Base-by-base conservation (phyloP, 768 basidiomycete species). In the Lactifluus hygrophoroides region DNA sequence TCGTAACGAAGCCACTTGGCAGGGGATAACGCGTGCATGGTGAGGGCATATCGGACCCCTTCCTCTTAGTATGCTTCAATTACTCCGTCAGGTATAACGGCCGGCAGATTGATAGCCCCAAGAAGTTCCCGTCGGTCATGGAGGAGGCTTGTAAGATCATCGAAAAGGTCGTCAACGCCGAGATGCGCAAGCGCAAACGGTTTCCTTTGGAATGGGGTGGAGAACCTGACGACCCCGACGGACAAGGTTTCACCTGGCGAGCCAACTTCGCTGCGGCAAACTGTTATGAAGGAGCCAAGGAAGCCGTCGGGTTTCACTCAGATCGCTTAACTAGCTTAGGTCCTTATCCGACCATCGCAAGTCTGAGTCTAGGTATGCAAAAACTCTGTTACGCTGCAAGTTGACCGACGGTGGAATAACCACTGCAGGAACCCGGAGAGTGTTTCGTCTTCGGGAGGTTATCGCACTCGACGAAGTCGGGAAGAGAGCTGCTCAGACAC, bases 231-330 rank as follows among this genome's bases (percentile, higher is more conserved):
- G 46, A 59, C 8, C 57, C 60, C 17, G 56, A 60, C 3, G 63
- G 62, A 13, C 59, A 62, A 19, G 57, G 54, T 1, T 40, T 68
- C 37, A 62, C 70, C 8, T 92, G 90, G 90, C 75, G 80, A 53
- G 90, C 90, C 1, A 92, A 91, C 63, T 89, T 92, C 23, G 90
- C 90, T 3, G 90, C 89, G 1, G 82, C 89, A 3, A 92, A 92
- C 64, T 86, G 89, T 63, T 92, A 92, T 60, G 80, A 85, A 67
- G 89, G 89, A n/a, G 77, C 79, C 37, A 84, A 85, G 66, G 89
- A 90, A 69, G 82, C 83, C 50, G 90, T 92, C 3, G 90, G 90
- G 0, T 84, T 80, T 66, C 90, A 92, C 68, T 84, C 89, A 4
- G 90, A 92, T 69, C 86, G 87, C 54, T 69, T 89, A 54, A 89